Evolutionary conservation across 306 rosid genomes (phyloP).

Genomic region (Adenanthera pavonina): DNA sequence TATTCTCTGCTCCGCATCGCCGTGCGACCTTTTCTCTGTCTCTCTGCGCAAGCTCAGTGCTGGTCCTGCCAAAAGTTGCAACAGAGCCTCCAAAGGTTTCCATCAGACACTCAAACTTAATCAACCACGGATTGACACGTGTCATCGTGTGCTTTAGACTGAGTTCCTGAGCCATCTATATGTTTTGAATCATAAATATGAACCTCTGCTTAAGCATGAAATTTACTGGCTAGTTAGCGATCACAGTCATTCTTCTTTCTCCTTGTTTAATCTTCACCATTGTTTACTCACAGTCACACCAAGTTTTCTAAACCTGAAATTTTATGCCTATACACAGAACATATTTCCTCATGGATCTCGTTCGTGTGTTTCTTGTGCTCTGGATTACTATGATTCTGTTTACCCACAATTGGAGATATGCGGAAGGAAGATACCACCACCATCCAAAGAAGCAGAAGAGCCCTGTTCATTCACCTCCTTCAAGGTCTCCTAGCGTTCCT

Average conservation of each 20-base stretch:
- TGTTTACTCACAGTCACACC: not conserved
- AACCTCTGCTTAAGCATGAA: conserved; percentile 36
- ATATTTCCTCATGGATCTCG: conserved; percentile 50
- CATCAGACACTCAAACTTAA: conserved; percentile 30
- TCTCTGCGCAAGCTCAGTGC: no score
- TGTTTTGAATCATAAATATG: conserved; percentile 46
- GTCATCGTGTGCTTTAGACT: conserved; percentile 32
- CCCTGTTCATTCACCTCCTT: conserved; percentile 40
- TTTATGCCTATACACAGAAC: conserved; percentile 35
- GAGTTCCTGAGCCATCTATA: not conserved
- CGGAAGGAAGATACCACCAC: conserved; percentile 61
- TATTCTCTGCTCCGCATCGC: no score
- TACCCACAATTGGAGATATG: conserved; percentile 50
- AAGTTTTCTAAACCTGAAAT: conserved; percentile 23
- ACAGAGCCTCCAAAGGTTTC: conserved; percentile 37
- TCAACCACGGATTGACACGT: conserved; percentile 54
- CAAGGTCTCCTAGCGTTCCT: conserved; percentile 48
- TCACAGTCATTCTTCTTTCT: conserved; percentile 35
- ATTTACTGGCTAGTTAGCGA: conserved; percentile 4
- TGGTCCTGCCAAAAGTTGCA: conserved; percentile 10
- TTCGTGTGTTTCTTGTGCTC: conserved; percentile 40
- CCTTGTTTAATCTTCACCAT: not conserved
- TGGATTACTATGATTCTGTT: conserved; percentile 42
- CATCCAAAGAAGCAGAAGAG: conserved; percentile 12
- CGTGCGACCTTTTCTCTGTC: no score